phyloP scores from a whole-genome alignment of 768 basidiomycete genomes.

The Sporobolomyces roseus region DNA sequence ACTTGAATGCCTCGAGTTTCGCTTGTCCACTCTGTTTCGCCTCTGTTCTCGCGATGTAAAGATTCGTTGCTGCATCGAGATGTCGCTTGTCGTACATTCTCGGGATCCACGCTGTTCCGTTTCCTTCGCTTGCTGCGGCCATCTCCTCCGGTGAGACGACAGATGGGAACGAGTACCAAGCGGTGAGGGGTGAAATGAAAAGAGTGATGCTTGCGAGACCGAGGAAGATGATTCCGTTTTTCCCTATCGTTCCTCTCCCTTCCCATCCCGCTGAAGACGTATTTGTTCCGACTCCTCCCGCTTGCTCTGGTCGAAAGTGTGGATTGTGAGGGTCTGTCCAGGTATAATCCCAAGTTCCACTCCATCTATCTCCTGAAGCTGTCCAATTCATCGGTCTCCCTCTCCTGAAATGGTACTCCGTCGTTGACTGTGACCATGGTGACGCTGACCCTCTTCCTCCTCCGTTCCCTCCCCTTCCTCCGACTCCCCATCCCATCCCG shows the following conservation, averaged over 20 bases:
- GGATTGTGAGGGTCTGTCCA: slow-evolving; percentile 38
- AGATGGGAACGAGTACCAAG: slow-evolving; percentile 12
- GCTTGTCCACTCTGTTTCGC: slow-evolving; percentile 23
- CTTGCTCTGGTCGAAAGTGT: slow-evolving; percentile 27
- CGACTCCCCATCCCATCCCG: slow-evolving; percentile 26
- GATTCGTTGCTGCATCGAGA: slow-evolving; percentile 25
- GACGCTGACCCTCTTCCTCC: not conserved
- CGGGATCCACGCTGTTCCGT: slow-evolving; percentile 22
- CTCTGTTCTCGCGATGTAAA: slow-evolving; percentile 20
- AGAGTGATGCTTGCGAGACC: slow-evolving; percentile 6
- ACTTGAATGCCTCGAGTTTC: slow-evolving; percentile 29
- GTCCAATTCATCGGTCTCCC: slow-evolving; percentile 21
- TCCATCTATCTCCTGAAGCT: not conserved
- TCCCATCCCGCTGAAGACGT: slow-evolving; percentile 14
- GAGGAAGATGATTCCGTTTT: slow-evolving; percentile 33
- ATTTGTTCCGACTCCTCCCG: slow-evolving; percentile 8
- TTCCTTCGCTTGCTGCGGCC: not conserved
- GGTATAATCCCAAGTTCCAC: slow-evolving; percentile 12
- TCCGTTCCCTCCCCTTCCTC: not conserved
- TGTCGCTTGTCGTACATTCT: slow-evolving; percentile 27
- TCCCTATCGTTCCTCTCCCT: slow-evolving; percentile 16
- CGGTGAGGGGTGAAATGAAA: slow-evolving; percentile 23
- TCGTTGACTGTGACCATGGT: slow-evolving; percentile 20
- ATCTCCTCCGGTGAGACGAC: slow-evolving; percentile 14
- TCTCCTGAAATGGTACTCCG: slow-evolving; percentile 32